A percentile compares a stretch with the other conserved stretches of the same genome.
Evolutionary conservation across 2,329 filamentous ascomycete genomes (phyloP).

Genomic region (Ceratocystis ficicola): DNA sequence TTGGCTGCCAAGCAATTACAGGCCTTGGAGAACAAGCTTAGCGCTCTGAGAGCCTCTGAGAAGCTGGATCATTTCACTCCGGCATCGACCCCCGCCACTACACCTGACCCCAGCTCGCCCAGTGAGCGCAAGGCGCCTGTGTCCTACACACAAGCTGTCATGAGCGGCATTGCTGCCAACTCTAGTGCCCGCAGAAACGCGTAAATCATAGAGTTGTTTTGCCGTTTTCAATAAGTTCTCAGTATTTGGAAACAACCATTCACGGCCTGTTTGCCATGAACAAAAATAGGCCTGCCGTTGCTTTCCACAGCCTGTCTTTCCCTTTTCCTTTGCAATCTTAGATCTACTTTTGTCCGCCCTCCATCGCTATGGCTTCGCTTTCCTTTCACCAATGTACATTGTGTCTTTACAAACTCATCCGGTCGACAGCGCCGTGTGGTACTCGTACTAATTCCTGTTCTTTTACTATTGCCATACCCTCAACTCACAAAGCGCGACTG

Average conservation of each 20-base stretch:
- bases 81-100: conserved; percentile 53
- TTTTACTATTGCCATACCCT: neutral
- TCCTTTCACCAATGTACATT: conserved; percentile 9
- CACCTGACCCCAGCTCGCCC: conserved; percentile 47
- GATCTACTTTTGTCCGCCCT: too few relatives aligned
- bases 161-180: conserved; percentile 3
- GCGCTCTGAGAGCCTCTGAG: conserved; percentile 25
- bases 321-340: neutral
- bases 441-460: conserved; percentile 8
- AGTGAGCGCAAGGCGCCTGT: neutral
- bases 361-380: neutral
- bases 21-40: conserved; percentile 28
- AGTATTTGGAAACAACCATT: too few relatives aligned
- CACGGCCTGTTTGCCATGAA: neutral
- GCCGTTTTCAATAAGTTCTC: too few relatives aligned
- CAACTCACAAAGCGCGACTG: neutral
- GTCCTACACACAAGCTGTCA: conserved; percentile 6
- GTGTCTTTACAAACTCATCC: conserved; percentile 6
- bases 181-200: conserved; percentile 9
- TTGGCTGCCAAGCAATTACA: conserved; percentile 50
- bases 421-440: neutral
- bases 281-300: conserved; percentile 2
- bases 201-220: neutral
- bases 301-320: neutral
- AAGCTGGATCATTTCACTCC: conserved; percentile 36